These are phyloP conservation scores for Xylaria palmicola DNA, from an alignment of 495 filamentous ascomycete genomes.

Conservation along the genomic window DNA sequence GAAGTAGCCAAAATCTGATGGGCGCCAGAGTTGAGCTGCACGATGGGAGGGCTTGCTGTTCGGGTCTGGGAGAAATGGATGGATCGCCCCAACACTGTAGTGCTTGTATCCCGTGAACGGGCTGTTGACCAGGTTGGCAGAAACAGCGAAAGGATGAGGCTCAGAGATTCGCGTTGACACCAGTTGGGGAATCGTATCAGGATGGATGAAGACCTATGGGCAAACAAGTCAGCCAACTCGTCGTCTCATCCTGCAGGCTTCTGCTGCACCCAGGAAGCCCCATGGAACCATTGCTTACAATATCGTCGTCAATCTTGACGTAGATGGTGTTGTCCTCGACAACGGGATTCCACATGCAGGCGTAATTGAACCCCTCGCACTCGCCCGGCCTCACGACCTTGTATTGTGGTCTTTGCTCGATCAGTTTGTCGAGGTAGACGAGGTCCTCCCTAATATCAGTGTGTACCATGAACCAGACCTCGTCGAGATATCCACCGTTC, in stretches of 20 bases:
- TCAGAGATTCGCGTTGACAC: constrained; percentile 52
- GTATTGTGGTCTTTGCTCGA: constrained; percentile 26
- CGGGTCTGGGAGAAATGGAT: constrained; percentile 46
- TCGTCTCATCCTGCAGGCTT: neutral
- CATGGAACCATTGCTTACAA: constrained; percentile 26
- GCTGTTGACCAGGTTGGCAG: constrained; percentile 55
- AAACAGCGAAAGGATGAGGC: constrained; percentile 47
- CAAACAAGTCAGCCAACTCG: constrained; percentile 9
- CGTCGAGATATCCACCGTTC: constrained; percentile 54
- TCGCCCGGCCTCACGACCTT: constrained; percentile 23
- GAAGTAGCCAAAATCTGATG: constrained; percentile 22
- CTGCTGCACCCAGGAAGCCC: neutral
- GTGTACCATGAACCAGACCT: constrained; percentile 53
- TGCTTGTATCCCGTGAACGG: constrained; percentile 46
- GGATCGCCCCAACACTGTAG: constrained; percentile 43
- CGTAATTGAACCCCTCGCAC: constrained; percentile 31
- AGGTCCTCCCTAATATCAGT: constrained; percentile 47
- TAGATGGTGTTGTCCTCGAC: constrained; percentile 45
- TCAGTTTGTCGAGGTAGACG: constrained; percentile 41
- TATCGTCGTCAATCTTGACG: constrained; percentile 58
- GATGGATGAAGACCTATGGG: constrained; percentile 47
- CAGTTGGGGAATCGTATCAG: constrained; percentile 51
- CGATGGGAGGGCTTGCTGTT: constrained; percentile 22
- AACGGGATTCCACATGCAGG: constrained; percentile 33
- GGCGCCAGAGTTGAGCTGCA: constrained; percentile 27